phyloP scores from a whole-genome alignment of 345 rosid genomes.

The Turnera subulata region DNA sequence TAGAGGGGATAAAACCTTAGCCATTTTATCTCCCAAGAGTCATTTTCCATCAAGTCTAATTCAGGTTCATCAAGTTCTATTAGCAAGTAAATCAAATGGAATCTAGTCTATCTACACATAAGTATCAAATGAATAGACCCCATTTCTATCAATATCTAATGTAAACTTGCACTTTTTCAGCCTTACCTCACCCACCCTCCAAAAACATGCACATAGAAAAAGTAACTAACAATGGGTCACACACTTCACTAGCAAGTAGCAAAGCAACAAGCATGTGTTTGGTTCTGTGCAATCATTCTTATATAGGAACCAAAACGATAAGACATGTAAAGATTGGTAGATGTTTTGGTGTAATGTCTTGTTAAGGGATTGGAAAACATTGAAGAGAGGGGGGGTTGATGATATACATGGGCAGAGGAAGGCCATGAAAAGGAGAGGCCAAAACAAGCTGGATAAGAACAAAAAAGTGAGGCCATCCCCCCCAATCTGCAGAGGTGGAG shows the following conservation, averaged over 20 bases:
- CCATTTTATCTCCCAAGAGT: neutral
- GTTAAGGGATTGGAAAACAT: constrained; percentile 6
- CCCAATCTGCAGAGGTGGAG: constrained; percentile 5
- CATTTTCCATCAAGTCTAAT: neutral
- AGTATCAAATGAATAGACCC: neutral
- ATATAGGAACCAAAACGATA: neutral
- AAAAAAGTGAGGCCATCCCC: constrained; percentile 17
- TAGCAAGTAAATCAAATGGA: too few species aligned
- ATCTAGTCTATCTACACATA: too few species aligned
- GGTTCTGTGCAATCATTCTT: neutral
- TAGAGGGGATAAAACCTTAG: too few species aligned
- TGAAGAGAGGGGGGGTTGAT: neutral
- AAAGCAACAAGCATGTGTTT: too few species aligned
- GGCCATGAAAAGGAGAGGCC: constrained; percentile 20
- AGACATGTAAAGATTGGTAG: constrained; percentile 1
- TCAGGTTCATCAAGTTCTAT: too few species aligned
- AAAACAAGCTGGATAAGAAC: constrained; percentile 38
- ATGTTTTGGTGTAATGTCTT: constrained; percentile 4
- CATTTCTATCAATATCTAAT: constrained; percentile 1
- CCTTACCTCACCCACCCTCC: neutral
- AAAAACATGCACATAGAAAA: neutral
- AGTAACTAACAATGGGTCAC: neutral
- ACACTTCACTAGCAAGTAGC: neutral
- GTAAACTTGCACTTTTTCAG: neutral
- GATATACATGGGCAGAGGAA: neutral